phyloP scores from a whole-genome alignment of 768 basidiomycete genomes.

The Gloeopeniophorella convolvens region DNA sequence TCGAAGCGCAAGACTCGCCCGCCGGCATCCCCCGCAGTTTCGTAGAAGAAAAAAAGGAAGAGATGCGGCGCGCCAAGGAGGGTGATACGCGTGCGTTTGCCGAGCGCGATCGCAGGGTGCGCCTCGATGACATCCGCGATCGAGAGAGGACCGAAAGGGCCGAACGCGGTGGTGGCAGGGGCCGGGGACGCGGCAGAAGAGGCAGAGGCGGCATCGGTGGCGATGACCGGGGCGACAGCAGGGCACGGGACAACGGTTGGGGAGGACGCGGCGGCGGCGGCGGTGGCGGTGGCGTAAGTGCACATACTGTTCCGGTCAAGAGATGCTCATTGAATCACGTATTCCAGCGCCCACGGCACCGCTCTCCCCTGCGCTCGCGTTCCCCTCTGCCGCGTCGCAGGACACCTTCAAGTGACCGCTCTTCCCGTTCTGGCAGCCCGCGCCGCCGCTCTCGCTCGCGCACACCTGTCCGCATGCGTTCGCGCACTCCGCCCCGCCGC shows the following conservation, averaged over 20 bases:
- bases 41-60: slow-evolving; percentile 88
- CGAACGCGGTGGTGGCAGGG: slow-evolving; percentile 45
- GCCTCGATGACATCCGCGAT: slow-evolving; percentile 64
- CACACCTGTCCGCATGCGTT: slow-evolving; percentile 18
- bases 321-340: slow-evolving; percentile 24
- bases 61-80: slow-evolving; percentile 68
- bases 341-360: slow-evolving; percentile 39
- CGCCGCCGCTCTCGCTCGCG: slow-evolving; percentile 29
- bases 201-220: slow-evolving; percentile 42
- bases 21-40: slow-evolving; percentile 88
- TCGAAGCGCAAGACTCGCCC: slow-evolving; percentile 85
- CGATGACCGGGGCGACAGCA: slow-evolving; percentile 35
- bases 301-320: slow-evolving; percentile 18
- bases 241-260: slow-evolving; percentile 56
- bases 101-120: slow-evolving; percentile 61
- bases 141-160: slow-evolving; percentile 45
- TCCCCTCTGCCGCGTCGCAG: slow-evolving; percentile 24
- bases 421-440: slow-evolving; percentile 37
- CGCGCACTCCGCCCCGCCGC: slow-evolving; percentile 21
- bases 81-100: slow-evolving; percentile 59
- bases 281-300: slow-evolving; percentile 50
- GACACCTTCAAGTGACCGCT: slow-evolving; percentile 29
- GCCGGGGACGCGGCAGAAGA: slow-evolving; percentile 50
- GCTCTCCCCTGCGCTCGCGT: slow-evolving; percentile 35
- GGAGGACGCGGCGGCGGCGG: slow-evolving; percentile 58